Base-by-base conservation (phyloP, 1,284 basidiomycete species). In the Moesziomyces sp. region DNA sequence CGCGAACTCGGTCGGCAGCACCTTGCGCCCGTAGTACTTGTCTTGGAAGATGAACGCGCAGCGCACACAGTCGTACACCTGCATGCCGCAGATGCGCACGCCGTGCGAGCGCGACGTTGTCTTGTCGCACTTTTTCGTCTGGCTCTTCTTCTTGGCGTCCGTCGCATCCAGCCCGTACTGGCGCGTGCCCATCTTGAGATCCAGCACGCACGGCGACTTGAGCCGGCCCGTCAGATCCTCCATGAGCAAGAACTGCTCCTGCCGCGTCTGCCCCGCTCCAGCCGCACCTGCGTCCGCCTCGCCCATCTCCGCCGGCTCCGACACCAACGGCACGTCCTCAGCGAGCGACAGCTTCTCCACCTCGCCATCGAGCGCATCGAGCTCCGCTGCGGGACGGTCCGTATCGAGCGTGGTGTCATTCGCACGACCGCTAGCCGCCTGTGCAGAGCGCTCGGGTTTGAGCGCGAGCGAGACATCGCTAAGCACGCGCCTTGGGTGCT, bases 201-300 rank as follows among this genome's bases (percentile, higher is more conserved):
- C 96, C 74, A 99, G 89, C 45, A 99, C 97, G 82, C 96, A 99
- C 4, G 97, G 93, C 54, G 90, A 90, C 84, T 92, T 95, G 76
- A 98, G 86, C n/a, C 92, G 88, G 21, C 97, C 97, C 1, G 96
- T 99, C 46, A 99, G 87, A 83, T 99, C 97, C 85, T 99, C 96
- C 93, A 99, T 96, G 70, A 99, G 88, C 77, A 99, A 94, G 85
- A 99, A 99, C 82, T 98, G 92, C 84, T 97, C 94, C 85, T 97
- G 94, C 18, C 95, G 90, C 16, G 92, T 64, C 40, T 72, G 71
- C n/a, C 59, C 51, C 19, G 56, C 40, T 9, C 6, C 28, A 28
- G 6, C 11, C 24, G 40, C 46, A 18, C n/a, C 24, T 30, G 42
- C 49, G n/a, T 28, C 47, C 50, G 43, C 30, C 21, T 50, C 47